Evolutionary conservation across 345 rosid species (phyloP), one percentile per base, ranked within the genome.

Genomic region (Aquilaria yunnanensis): DNA sequence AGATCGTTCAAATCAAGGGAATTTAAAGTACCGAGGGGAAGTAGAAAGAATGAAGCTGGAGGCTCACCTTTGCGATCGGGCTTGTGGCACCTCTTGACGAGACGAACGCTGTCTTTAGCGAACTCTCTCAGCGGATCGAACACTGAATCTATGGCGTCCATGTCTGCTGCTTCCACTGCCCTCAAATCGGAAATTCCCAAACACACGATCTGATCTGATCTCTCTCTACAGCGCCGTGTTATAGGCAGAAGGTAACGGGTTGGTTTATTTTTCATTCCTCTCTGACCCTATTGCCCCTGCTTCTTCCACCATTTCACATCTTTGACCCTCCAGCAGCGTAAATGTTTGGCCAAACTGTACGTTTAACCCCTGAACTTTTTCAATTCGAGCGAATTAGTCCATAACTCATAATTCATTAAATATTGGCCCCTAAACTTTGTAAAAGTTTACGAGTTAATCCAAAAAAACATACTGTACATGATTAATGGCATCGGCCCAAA

Each of bases 71-170:
- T 85, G 51, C 87, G 83, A 70, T 87, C 95, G 70, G 95, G 91
- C 59, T 87, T 87, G 81, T 87, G 91, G 61, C 95, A 87, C 54
- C 95, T 75, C 81, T 87, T 87, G 54, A 87, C 89, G 67, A 85
- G 87, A 30, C 95, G 91, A 30, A 75, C 75, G 55, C 95, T 85
- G 61, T 88, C 92, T 71, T 85, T 85, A 31, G 92, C 85, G 66
- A 87, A 87, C 47, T 85, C 89, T 70, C 95, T 85, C 48, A 87
- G 82, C 12, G 95, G 95, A 78, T 85, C 91, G 43, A 85, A 74
- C 29, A 80, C 91, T 29, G 86, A 77, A 68, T 87, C 91, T 14
- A 87, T 61, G 76, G 91, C 92, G 71, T 88, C 92, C 91, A 85
- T 88, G 55, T 65, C 60, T 45, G n/a, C 60, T 9, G 33, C 46